These are phyloP conservation scores for Tylopilus subfusipes DNA, from an alignment of 768 basidiomycete genomes.

Conservation along the genomic window DNA sequence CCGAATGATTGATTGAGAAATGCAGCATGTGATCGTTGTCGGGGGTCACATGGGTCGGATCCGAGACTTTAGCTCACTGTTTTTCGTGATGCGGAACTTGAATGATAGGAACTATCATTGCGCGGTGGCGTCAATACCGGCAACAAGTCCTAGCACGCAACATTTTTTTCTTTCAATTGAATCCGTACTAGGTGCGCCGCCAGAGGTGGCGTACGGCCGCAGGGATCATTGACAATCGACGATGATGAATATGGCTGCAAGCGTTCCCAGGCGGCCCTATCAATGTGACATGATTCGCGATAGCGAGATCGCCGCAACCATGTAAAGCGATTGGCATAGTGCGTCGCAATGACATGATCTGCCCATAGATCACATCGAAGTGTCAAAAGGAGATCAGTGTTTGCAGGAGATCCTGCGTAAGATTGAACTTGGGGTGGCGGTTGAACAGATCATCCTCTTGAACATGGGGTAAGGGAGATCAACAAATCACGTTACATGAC, in stretches of 20 bases:
- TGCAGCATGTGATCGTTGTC: too few relatives aligned
- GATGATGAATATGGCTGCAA: neutral
- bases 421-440: slow-evolving; percentile 1
- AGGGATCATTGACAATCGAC: neutral
- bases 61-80: neutral
- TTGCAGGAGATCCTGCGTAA: slow-evolving; percentile 4
- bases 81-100: neutral
- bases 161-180: neutral
- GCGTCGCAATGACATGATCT: slow-evolving; percentile 3
- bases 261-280: neutral
- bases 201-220: too few relatives aligned
- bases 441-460: neutral
- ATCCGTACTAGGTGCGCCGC: neutral
- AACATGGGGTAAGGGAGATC: neutral
- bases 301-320: neutral
- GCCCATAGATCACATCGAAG: slow-evolving; percentile 1
- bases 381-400: neutral
- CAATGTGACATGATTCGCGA: neutral
- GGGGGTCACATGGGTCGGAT: too few relatives aligned
- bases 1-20: neutral
- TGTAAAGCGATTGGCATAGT: neutral
- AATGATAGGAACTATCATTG: neutral
- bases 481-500: slow-evolving; percentile 1
- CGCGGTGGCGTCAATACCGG: neutral
- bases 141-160: neutral